Percentiles rank a stretch among this genome's conserved stretches.
Evolutionary conservation across 2,329 filamentous ascomycete species (phyloP).

Genomic region (Cadophora gregata): DNA sequence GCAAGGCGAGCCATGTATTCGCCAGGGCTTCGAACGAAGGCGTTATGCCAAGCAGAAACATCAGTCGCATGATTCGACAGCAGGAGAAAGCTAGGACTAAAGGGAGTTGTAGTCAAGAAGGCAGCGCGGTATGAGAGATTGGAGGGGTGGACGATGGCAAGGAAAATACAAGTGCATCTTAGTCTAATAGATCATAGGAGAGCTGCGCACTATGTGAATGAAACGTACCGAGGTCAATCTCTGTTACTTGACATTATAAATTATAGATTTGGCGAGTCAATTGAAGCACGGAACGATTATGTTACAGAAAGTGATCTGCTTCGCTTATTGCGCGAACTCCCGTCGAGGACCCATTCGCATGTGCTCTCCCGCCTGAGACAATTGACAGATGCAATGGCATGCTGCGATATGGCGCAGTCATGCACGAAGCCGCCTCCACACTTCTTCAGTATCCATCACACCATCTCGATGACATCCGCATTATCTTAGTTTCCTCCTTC

Average conservation of each 20-base stretch:
- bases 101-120: not conserved
- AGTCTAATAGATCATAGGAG: not conserved
- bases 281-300: constrained; percentile 9
- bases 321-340: not conserved
- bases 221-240: too few species aligned
- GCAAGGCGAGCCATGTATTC: not conserved
- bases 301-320: not conserved
- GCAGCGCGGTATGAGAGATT: not conserved
- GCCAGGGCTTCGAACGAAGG: not conserved
- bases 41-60: constrained; percentile 5
- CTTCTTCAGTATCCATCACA: not conserved
- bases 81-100: not conserved
- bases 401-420: not conserved
- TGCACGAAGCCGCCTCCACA: constrained; percentile 7
- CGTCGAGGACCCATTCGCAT: not conserved
- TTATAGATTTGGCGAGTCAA: not conserved
- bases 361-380: not conserved
- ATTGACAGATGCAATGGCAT: not conserved
- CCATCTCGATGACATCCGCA: not conserved
- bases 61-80: constrained; percentile 14
- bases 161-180: not conserved
- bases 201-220: not conserved
- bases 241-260: too few species aligned
- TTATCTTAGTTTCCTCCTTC: constrained; percentile 12
- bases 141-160: not conserved